Evolutionary conservation across 352 stramenopile genomes (phyloP).

Genomic region (Phytophthora quininea): DNA sequence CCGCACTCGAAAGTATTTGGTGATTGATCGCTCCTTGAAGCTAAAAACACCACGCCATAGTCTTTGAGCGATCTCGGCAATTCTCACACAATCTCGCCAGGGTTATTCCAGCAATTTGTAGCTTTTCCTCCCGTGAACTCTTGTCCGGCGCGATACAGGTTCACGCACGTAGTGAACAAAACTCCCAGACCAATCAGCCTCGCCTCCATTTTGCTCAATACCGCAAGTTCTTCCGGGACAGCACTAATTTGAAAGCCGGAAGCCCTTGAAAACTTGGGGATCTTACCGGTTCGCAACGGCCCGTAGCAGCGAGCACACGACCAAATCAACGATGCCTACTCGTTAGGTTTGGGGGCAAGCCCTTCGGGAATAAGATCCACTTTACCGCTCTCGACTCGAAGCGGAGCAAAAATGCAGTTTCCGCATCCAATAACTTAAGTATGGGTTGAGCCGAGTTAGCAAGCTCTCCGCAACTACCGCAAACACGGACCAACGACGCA

Average conservation of each 20-base stretch:
- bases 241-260: neutral
- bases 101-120: neutral
- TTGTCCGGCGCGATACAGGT: neutral
- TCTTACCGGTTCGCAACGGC: neutral
- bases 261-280: neutral
- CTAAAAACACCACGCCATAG: neutral
- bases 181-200: neutral
- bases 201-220: neutral
- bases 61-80: neutral
- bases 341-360: neutral
- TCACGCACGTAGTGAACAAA: neutral
- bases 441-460: neutral
- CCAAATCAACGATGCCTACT: neutral
- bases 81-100: neutral
- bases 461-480: neutral
- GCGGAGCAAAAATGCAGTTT: neutral
- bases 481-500: neutral
- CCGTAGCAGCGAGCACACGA: neutral
- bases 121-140: neutral
- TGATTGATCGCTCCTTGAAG: neutral
- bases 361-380: neutral
- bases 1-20: conserved; percentile 1
- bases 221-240: neutral
- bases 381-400: neutral
- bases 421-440: neutral